These are phyloP conservation scores for Withania somnifera DNA, from an alignment of 305 asterid species.

Conservation along the genomic window DNA sequence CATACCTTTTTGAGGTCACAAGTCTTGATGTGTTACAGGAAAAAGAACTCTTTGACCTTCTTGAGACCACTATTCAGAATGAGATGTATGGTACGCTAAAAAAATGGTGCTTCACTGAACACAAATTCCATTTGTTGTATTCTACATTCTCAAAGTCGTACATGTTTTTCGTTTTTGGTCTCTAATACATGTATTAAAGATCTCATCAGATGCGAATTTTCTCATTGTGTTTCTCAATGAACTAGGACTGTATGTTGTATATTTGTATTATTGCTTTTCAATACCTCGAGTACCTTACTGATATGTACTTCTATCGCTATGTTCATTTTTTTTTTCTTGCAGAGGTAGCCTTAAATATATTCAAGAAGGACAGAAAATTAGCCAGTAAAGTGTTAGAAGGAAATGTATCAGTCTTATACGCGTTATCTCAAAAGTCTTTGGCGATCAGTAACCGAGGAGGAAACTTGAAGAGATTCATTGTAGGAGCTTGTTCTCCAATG, in stretches of 20 bases:
- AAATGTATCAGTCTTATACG: background rate
- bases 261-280: background rate
- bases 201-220: too few relatives aligned
- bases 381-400: background rate
- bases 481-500: background rate
- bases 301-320: background rate
- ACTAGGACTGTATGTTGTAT: background rate
- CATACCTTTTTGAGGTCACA: constrained; percentile 1
- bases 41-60: background rate
- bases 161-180: too few relatives aligned
- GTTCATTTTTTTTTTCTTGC: background rate
- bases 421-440: background rate
- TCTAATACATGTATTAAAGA: too few relatives aligned
- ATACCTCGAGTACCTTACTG: background rate
- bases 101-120: background rate
- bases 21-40: background rate
- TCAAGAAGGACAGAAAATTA: background rate
- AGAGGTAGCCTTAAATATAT: background rate
- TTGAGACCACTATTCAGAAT: background rate
- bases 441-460: background rate
- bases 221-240: too few relatives aligned
- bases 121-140: background rate
- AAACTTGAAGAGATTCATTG: background rate
- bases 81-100: constrained; percentile 7
- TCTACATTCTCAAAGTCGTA: background rate